Evolutionary conservation across 768 basidiomycete species (phyloP).

Genomic region (Tricholoma hemisulphureum): DNA sequence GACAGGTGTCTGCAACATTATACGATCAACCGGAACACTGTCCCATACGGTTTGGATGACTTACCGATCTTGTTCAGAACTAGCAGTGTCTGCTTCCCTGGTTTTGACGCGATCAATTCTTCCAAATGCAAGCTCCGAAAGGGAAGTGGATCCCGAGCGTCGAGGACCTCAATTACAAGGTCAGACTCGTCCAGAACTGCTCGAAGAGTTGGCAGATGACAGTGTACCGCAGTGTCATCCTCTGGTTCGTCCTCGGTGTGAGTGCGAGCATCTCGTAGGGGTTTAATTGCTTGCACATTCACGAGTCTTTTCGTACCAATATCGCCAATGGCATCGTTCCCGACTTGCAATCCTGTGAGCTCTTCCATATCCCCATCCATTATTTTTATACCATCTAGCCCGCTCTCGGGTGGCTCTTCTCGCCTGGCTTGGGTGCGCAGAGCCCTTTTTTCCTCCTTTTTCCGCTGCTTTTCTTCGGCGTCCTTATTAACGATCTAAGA

Average conservation of each 20-base stretch:
- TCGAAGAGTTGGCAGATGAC: conserved; percentile 57
- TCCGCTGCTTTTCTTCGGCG: conserved; percentile 70
- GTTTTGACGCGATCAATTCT: conserved; percentile 40
- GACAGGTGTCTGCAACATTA: conserved; percentile 62
- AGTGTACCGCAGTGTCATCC: conserved; percentile 61
- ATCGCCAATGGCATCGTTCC: conserved; percentile 46
- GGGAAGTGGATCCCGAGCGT: conserved; percentile 78
- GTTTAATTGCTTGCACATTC: conserved; percentile 33
- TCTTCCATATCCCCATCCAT: conserved; percentile 26
- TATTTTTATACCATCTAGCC: conserved; percentile 16
- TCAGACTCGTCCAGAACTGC: conserved; percentile 76
- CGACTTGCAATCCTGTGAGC: conserved; percentile 44
- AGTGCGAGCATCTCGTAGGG: conserved; percentile 27
- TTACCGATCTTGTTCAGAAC: conserved; percentile 86
- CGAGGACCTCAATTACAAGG: conserved; percentile 76
- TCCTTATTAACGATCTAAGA: conserved; percentile 41
- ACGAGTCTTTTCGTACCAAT: conserved; percentile 41
- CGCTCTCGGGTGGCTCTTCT: conserved; percentile 8
- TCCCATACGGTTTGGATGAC: conserved; percentile 25
- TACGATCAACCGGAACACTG: neutral
- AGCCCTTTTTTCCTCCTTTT: conserved; percentile 65
- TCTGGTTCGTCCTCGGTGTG: conserved; percentile 39
- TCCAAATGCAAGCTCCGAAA: conserved; percentile 68
- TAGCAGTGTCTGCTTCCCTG: conserved; percentile 54
- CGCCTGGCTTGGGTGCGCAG: conserved; percentile 18